A percentile compares a stretch with the other conserved stretches of the same genome.
phyloP scores from a whole-genome alignment of 2,329 filamentous ascomycete species.

The Emmonsia crescens region DNA sequence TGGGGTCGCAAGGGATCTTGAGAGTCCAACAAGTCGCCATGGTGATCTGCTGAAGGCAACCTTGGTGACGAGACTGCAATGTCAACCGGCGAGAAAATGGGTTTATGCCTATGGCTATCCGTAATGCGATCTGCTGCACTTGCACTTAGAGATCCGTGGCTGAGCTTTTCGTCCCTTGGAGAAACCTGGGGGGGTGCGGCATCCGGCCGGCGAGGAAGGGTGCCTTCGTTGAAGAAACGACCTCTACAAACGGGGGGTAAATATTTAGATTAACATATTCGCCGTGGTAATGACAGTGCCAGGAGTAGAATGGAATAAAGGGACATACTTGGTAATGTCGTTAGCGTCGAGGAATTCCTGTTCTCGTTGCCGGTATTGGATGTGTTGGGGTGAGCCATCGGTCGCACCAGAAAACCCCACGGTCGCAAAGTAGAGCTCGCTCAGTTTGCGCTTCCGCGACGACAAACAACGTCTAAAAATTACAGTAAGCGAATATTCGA shows the following conservation, averaged over 20 bases:
- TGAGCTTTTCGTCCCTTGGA: not conserved
- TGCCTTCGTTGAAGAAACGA: slow-evolving; percentile 46
- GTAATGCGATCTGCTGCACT: not conserved
- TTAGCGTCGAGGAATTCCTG: slow-evolving; percentile 47
- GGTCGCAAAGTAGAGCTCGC: slow-evolving; percentile 76
- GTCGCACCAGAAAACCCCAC: slow-evolving; percentile 41
- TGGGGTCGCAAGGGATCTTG: not conserved
- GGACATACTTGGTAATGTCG: slow-evolving; percentile 46
- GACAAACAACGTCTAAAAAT: slow-evolving; percentile 47
- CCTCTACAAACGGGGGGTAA: slow-evolving; percentile 33
- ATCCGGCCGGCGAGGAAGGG: slow-evolving; percentile 36
- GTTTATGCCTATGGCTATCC: not conserved
- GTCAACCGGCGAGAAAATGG: not conserved
- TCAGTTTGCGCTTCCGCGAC: slow-evolving; percentile 84
- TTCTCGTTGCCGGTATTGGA: slow-evolving; percentile 39
- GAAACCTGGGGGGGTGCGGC: slow-evolving; percentile 4
- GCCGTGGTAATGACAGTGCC: not conserved
- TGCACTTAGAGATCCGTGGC: slow-evolving; percentile 1
- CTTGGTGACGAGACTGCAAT: not conserved
- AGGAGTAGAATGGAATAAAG: slow-evolving; percentile 10
- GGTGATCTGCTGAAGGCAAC: not conserved
- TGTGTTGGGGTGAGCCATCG: slow-evolving; percentile 48
- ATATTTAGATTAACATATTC: slow-evolving; percentile 1
- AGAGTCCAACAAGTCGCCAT: not conserved
- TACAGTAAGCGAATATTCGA: slow-evolving; percentile 26